Evolutionary conservation across 2,329 filamentous ascomycete species (phyloP).

Genomic region (Fonsecaea pugnacius): DNA sequence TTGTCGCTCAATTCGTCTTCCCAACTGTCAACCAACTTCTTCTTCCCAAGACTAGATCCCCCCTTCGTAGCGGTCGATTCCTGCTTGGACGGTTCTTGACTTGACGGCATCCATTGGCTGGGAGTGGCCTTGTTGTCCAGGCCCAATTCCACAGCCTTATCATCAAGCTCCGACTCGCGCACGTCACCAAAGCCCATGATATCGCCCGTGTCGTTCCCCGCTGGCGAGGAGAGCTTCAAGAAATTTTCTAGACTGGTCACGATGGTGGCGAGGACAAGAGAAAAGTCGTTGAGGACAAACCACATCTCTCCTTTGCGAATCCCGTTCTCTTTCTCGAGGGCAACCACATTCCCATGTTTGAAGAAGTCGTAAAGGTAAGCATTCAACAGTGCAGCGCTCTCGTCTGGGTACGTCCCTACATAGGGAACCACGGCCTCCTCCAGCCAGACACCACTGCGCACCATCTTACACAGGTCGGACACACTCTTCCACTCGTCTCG

Average conservation of each 20-base stretch:
- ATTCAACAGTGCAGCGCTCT: not conserved
- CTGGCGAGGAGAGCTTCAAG: not conserved
- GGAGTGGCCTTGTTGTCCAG: not conserved
- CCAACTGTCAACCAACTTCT: not conserved
- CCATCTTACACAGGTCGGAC: not conserved
- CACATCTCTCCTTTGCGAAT: not conserved
- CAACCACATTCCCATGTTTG: conserved; percentile 1
- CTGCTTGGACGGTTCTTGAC: not conserved
- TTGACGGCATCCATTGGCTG: not conserved
- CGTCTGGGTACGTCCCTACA: not conserved
- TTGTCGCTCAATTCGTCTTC: not conserved
- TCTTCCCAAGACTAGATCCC: not conserved
- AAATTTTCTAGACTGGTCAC: not conserved
- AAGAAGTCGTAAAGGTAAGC: conserved; percentile 4
- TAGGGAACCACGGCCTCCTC: not conserved
- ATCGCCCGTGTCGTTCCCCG: not conserved
- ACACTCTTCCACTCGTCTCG: conserved; percentile 1
- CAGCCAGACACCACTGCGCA: conserved; percentile 3
- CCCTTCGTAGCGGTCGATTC: not conserved
- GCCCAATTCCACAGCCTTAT: not conserved
- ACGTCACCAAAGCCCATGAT: conserved; percentile 1
- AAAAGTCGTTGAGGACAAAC: conserved; percentile 1
- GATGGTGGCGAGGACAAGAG: not conserved
- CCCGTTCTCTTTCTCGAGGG: not conserved
- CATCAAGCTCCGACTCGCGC: not conserved